Conservation (phyloP, 1,139 yeast genomes). For the Eremothecium cymbalariae region DNA sequence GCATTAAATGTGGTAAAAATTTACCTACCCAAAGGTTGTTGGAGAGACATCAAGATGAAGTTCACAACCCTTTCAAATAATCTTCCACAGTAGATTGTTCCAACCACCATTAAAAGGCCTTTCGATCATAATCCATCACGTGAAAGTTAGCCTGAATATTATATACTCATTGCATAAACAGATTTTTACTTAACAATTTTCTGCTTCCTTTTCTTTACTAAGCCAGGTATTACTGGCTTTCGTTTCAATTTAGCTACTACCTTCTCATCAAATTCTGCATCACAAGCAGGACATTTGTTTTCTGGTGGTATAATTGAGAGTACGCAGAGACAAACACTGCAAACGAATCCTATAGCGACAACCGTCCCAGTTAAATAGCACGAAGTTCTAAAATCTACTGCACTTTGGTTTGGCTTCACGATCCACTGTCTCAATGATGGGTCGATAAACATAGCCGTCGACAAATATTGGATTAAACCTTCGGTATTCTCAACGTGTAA, state of each 20-base stretch:
- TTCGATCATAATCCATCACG: slow-evolving; percentile 41
- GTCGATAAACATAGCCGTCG: slow-evolving; percentile 51
- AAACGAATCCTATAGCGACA: slow-evolving; percentile 89
- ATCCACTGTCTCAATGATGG: slow-evolving; percentile 70
- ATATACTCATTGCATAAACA: slow-evolving; percentile 4
- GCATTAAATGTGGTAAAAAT: slow-evolving; percentile 37
- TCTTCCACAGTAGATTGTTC: slow-evolving; percentile 38
- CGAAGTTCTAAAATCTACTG: slow-evolving; percentile 90
- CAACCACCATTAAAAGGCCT: slow-evolving; percentile 40
- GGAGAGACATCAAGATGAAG: slow-evolving; percentile 44
- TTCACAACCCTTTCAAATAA: slow-evolving; percentile 44
- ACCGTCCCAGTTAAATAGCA: slow-evolving; percentile 85
- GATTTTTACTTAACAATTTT: slow-evolving; percentile 9
- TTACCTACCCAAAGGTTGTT: slow-evolving; percentile 39
- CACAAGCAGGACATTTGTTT: slow-evolving; percentile 58
- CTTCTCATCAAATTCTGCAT: slow-evolving; percentile 52
- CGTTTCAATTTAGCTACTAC: slow-evolving; percentile 47
- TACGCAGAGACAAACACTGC: slow-evolving; percentile 85
- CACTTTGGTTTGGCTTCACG: slow-evolving; percentile 74
- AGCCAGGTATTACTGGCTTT: slow-evolving; percentile 29
- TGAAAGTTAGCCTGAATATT: slow-evolving; percentile 14
- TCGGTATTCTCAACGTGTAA: slow-evolving; percentile 63
- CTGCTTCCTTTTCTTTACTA: slow-evolving; percentile 11
- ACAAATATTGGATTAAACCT: slow-evolving; percentile 69
- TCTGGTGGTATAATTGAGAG: slow-evolving; percentile 46